These are phyloP conservation scores for Tuber melanosporum DNA, from an alignment of 495 filamentous ascomycete genomes.

Conservation along the genomic window DNA sequence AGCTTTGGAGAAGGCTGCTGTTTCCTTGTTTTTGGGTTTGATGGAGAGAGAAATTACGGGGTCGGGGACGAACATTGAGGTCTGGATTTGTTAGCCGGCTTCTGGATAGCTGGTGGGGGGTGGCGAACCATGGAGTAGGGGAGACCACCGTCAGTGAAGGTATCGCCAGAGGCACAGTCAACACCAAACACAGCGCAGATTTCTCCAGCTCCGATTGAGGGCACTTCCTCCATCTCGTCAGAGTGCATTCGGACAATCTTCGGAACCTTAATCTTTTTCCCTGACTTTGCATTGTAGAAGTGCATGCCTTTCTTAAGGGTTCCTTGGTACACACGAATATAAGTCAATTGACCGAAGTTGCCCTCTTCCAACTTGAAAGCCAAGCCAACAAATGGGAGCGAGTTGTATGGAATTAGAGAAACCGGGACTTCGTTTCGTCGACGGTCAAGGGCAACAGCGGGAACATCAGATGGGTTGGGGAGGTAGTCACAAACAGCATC, in stretches of 20 bases:
- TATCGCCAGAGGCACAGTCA: slow-evolving; percentile 96
- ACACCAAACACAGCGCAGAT: slow-evolving; percentile 98
- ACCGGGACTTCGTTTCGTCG: slow-evolving; percentile 69
- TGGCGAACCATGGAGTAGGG: slow-evolving; percentile 70
- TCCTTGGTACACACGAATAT: slow-evolving; percentile 98
- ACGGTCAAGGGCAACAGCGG: slow-evolving; percentile 82
- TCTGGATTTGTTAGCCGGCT: slow-evolving; percentile 39
- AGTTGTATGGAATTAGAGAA: slow-evolving; percentile 84
- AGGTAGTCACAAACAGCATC: slow-evolving; percentile 95
- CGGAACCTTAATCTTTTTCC: slow-evolving; percentile 95
- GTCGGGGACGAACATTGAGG: slow-evolving; percentile 98
- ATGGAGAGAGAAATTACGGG: slow-evolving; percentile 97
- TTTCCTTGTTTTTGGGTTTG: slow-evolving; percentile 92
- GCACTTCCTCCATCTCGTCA: slow-evolving; percentile 97
- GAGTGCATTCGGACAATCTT: slow-evolving; percentile 99
- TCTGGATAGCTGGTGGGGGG: not conserved
- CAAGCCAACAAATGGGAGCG: slow-evolving; percentile 85
- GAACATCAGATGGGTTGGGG: slow-evolving; percentile 84
- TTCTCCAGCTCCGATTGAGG: slow-evolving; percentile 87
- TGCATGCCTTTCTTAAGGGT: slow-evolving; percentile 77
- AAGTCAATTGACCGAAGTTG: slow-evolving; percentile 97
- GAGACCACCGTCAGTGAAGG: slow-evolving; percentile 91
- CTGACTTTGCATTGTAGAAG: slow-evolving; percentile 85
- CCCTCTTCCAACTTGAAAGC: slow-evolving; percentile 99
- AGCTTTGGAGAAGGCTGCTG: slow-evolving; percentile 92